These are phyloP conservation scores for Botrytis paeoniae DNA, from an alignment of 2,329 filamentous ascomycete genomes.

Conservation along the genomic window DNA sequence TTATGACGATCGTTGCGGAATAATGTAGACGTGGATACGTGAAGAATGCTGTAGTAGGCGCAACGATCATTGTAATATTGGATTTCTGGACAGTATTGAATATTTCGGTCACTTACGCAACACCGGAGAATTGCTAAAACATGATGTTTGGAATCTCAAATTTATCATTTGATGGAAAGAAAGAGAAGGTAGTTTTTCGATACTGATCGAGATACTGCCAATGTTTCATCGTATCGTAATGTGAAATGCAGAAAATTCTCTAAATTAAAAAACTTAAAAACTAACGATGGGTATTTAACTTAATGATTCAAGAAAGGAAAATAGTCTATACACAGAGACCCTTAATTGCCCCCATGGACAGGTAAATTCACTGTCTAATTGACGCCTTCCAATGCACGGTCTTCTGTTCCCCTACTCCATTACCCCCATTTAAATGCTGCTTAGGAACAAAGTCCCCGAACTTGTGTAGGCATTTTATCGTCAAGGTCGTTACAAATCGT, in stretches of 20 bases:
- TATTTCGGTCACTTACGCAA: neutral
- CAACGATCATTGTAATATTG: neutral
- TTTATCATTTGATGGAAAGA: neutral
- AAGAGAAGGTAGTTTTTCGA: neutral
- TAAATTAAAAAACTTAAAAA: constrained; percentile 1
- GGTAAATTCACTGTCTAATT: constrained; percentile 8
- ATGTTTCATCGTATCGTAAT: neutral
- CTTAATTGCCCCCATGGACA: constrained; percentile 4
- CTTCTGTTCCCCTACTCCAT: constrained; percentile 15
- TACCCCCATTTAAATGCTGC: constrained; percentile 19
- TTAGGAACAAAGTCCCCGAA: constrained; percentile 13
- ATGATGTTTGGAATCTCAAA: neutral
- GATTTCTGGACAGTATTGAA: constrained; percentile 2
- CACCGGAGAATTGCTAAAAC: neutral
- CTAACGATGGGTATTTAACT: constrained; percentile 15
- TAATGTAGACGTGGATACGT: neutral
- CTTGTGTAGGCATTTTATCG: constrained; percentile 15
- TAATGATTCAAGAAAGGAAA: constrained; percentile 14
- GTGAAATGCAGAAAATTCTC: neutral
- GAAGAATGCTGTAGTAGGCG: constrained; percentile 7
- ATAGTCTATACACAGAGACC: constrained; percentile 18
- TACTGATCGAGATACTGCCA: constrained; percentile 1
- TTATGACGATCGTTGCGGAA: neutral
- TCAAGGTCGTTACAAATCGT: constrained; percentile 19
- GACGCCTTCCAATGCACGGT: constrained; percentile 20